phyloP scores from a whole-genome alignment of 768 basidiomycete genomes.

The Leccinum sublutescens region DNA sequence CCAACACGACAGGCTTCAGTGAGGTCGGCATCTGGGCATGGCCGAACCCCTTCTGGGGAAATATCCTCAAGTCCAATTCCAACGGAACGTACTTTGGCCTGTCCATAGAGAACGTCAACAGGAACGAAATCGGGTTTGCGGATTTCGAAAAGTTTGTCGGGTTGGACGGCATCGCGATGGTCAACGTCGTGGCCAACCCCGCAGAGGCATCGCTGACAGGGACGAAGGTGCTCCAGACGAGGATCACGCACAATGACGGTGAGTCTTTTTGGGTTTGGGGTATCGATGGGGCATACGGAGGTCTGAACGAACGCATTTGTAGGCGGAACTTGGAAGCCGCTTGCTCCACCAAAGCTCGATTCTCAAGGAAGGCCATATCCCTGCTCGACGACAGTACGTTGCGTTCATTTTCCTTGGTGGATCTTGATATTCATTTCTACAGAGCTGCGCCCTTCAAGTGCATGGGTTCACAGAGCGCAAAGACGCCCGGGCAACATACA shows the following conservation, averaged over 20 bases:
- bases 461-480: slow-evolving; percentile 94
- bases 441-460: slow-evolving; percentile 86
- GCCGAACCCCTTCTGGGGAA: slow-evolving; percentile 72
- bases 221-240: slow-evolving; percentile 72
- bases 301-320: slow-evolving; percentile 1
- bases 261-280: slow-evolving; percentile 18
- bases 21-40: too few species aligned
- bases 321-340: slow-evolving; percentile 86
- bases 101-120: slow-evolving; percentile 84
- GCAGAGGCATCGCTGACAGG: slow-evolving; percentile 69
- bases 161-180: slow-evolving; percentile 90
- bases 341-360: slow-evolving; percentile 73
- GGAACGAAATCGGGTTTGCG: slow-evolving; percentile 83
- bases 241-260: slow-evolving; percentile 98
- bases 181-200: slow-evolving; percentile 87
- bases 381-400: slow-evolving; percentile 68
- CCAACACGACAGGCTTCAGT: too few species aligned
- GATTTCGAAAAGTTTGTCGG: slow-evolving; percentile 99
- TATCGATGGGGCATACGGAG: neutral
- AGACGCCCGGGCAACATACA: slow-evolving; percentile 91
- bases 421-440: slow-evolving; percentile 6
- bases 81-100: slow-evolving; percentile 97
- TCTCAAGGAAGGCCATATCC: slow-evolving; percentile 70
- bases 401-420: neutral
- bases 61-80: slow-evolving; percentile 92